Conservation (phyloP, 345 rosid genomes). For the Jatropha curcas region DNA sequence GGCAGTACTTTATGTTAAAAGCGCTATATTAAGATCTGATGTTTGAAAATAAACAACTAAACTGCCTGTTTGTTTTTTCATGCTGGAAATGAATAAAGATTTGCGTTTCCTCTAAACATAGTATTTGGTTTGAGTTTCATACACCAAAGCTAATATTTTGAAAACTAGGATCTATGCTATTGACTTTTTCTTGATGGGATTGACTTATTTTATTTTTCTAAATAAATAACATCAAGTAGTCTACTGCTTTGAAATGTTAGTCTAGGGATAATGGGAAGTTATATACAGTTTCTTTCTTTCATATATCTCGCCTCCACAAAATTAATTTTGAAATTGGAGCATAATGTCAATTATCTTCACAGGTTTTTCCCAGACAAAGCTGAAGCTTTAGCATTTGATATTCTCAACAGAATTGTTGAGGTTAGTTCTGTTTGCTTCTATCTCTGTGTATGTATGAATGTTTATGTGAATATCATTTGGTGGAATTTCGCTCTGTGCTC, state of each 20-base stretch:
- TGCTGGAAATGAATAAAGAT: neutral
- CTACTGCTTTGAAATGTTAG: neutral
- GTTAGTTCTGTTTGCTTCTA: constrained; percentile 32
- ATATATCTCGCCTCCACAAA: too few relatives aligned
- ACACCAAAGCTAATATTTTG: neutral
- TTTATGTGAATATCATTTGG: neutral
- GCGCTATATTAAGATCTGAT: neutral
- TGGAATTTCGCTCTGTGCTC: neutral
- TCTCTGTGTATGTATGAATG: neutral
- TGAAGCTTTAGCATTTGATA: constrained; percentile 53
- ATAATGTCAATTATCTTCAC: constrained; percentile 28
- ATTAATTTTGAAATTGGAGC: constrained; percentile 13
- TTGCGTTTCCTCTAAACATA: too few relatives aligned
- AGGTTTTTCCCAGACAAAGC: constrained; percentile 93
- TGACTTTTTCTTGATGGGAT: neutral
- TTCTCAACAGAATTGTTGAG: constrained; percentile 66
- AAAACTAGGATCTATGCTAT: neutral
- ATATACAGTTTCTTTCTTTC: neutral
- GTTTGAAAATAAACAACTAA: neutral
- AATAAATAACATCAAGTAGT: too few relatives aligned
- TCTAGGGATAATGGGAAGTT: neutral
- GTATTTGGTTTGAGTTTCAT: too few relatives aligned
- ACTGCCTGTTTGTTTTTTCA: constrained; percentile 1
- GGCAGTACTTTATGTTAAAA: neutral
- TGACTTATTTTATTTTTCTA: neutral